Evolutionary conservation across 208 protist species (phyloP).

Genomic region (Leishmania mexicana): DNA sequence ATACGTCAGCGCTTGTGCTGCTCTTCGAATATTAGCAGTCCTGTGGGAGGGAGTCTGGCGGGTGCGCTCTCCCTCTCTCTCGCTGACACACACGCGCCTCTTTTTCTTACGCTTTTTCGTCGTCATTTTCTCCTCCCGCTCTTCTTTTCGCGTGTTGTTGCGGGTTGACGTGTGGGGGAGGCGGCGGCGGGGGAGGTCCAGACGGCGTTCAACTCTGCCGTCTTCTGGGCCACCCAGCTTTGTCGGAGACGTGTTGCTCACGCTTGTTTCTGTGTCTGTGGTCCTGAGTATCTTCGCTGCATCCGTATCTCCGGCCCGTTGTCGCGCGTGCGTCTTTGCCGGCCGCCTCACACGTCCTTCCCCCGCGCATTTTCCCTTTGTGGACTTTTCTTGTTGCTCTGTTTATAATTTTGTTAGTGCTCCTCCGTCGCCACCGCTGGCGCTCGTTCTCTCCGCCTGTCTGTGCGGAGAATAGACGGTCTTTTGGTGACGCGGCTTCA

Average conservation of each 20-base stretch:
- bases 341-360: background rate
- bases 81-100: background rate
- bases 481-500: background rate
- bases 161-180: background rate
- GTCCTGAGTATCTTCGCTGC: background rate
- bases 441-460: background rate
- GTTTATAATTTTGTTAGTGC: background rate
- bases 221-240: background rate
- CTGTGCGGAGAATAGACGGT: background rate
- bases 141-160: background rate
- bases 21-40: background rate
- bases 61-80: background rate
- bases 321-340: background rate
- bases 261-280: background rate
- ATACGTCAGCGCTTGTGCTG: background rate
- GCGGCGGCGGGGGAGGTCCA: background rate
- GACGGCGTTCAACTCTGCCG: background rate
- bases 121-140: too few species aligned
- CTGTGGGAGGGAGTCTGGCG: background rate
- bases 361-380: constrained; percentile 12
- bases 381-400: background rate
- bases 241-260: background rate
- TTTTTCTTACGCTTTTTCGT: background rate
- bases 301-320: background rate
- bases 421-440: background rate